Percentiles rank a stretch among this genome's conserved stretches.
phyloP scores from a whole-genome alignment of 371 early-diverging fungal genomes.

The Funneliformis caledonium region DNA sequence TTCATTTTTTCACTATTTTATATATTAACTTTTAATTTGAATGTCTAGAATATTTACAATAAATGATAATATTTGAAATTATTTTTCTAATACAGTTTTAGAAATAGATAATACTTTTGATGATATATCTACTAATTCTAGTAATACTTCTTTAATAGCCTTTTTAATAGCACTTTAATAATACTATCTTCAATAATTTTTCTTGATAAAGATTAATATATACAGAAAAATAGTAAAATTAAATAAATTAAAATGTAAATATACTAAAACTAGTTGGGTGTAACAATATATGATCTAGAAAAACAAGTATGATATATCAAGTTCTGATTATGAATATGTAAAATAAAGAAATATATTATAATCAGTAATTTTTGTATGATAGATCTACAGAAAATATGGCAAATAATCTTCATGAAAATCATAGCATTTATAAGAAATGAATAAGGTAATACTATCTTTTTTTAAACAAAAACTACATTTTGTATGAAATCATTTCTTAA shows the following conservation, averaged over 20 bases:
- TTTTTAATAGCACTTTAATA: too few species aligned
- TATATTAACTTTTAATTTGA: too few species aligned
- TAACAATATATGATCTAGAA: not conserved
- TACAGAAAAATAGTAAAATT: not conserved
- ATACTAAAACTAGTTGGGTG: not conserved
- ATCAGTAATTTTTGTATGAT: not conserved
- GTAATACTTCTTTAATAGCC: too few species aligned
- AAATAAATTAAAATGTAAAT: not conserved
- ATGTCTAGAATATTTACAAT: too few species aligned
- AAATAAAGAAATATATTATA: not conserved
- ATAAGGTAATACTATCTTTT: not conserved
- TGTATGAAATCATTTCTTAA: too few species aligned
- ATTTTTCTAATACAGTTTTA: too few species aligned
- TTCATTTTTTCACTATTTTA: too few species aligned
- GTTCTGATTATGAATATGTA: not conserved
- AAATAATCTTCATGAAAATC: not conserved
- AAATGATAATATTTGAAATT: too few species aligned
- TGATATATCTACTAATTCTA: too few species aligned
- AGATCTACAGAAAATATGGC: not conserved
- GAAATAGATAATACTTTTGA: too few species aligned
- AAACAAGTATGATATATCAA: not conserved
- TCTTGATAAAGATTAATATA: too few species aligned
- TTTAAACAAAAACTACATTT: not conserved
- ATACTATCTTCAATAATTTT: too few species aligned
- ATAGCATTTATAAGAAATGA: not conserved